phyloP scores from a whole-genome alignment of 345 rosid species.

The Corchorus olitorius region DNA sequence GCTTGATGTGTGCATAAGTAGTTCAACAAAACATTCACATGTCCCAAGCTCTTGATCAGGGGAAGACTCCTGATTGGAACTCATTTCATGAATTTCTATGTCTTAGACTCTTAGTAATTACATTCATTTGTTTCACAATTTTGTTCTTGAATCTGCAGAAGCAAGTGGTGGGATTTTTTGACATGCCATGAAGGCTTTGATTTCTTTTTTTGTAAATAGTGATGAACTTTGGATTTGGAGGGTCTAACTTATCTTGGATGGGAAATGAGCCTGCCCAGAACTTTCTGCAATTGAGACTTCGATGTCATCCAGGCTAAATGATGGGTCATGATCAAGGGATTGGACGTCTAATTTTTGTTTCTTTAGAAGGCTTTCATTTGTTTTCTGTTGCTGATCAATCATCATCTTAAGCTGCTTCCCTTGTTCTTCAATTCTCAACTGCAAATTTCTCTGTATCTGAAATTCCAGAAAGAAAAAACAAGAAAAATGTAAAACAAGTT shows the following conservation, averaged over 20 bases:
- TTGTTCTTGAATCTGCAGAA: conserved; percentile 7
- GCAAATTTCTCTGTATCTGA: conserved; percentile 82
- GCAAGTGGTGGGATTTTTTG: background rate
- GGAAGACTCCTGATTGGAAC: background rate
- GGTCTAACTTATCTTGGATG: conserved; percentile 64
- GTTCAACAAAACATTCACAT: background rate
- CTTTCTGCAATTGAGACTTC: conserved; percentile 48
- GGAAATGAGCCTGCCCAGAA: conserved; percentile 46
- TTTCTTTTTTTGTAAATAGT: no score
- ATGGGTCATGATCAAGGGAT: conserved; percentile 27
- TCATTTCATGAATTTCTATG: conserved; percentile 6
- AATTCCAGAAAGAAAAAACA: background rate
- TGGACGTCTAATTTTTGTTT: conserved; percentile 30
- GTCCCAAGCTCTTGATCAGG: background rate
- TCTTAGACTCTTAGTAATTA: background rate
- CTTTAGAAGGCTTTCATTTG: conserved; percentile 39
- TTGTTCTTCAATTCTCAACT: conserved; percentile 84
- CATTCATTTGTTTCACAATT: background rate
- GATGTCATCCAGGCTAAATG: conserved; percentile 41
- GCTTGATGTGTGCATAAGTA: background rate
- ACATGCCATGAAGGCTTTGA: background rate
- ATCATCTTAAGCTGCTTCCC: conserved; percentile 73
- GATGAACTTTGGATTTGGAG: background rate
- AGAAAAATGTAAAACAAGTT: background rate
- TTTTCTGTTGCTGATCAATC: conserved; percentile 79